These are phyloP conservation scores for Camellia oleifera DNA, from an alignment of 179 eudicot species.

Conservation along the genomic window DNA sequence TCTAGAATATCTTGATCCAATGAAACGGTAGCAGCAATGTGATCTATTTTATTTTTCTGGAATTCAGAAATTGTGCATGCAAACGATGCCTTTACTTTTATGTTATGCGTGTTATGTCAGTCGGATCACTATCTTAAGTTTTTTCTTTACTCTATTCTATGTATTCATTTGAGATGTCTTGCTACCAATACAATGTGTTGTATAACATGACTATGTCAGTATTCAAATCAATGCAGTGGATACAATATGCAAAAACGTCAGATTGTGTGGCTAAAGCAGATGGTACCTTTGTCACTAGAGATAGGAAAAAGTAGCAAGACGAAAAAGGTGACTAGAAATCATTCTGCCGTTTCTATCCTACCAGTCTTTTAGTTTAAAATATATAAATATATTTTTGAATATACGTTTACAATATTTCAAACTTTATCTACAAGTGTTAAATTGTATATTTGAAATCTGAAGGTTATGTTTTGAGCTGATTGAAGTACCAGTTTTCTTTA, in stretches of 20 bases:
- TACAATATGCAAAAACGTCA: constrained; percentile 91
- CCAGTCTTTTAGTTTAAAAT: neutral
- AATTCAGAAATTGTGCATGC: neutral
- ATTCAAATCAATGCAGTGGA: constrained; percentile 52
- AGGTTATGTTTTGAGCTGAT: neutral
- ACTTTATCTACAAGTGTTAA: neutral
- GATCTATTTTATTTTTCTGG: neutral
- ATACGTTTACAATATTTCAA: too few relatives aligned
- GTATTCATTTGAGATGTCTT: neutral
- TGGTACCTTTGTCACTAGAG: constrained; percentile 63
- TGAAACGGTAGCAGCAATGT: neutral
- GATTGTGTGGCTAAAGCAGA: constrained; percentile 91
- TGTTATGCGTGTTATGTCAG: neutral
- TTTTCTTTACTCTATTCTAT: neutral
- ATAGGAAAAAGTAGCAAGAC: constrained; percentile 86
- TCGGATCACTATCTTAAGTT: neutral
- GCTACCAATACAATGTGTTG: neutral
- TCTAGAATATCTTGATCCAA: neutral
- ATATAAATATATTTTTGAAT: neutral
- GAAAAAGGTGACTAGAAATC: constrained; percentile 61
- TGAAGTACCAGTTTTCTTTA: neutral
- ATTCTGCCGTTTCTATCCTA: neutral
- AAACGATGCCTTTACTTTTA: neutral
- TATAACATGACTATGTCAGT: neutral
- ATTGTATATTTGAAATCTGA: constrained; percentile 6